These are phyloP conservation scores for Neofusicoccum sp. DNA, from an alignment of 2,329 filamentous ascomycete genomes.

Conservation along the genomic window DNA sequence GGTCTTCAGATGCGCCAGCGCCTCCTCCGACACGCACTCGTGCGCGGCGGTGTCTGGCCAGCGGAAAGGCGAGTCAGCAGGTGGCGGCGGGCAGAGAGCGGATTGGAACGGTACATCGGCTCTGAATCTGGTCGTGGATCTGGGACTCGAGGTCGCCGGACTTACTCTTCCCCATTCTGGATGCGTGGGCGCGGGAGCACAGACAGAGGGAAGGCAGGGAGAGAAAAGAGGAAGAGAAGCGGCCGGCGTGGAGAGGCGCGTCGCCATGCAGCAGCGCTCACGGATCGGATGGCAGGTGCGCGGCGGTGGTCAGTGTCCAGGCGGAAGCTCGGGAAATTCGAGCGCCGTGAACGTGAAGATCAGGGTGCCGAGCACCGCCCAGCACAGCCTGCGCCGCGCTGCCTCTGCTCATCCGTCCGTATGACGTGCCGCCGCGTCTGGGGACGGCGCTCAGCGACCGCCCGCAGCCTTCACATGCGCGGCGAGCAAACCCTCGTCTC, in stretches of 20 bases:
- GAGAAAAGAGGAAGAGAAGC: slow-evolving; percentile 16
- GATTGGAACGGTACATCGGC: slow-evolving; percentile 19
- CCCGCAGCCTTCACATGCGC: too few species aligned
- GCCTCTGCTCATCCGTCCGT: too few species aligned
- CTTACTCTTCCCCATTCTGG: slow-evolving; percentile 20
- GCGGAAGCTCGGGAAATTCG: slow-evolving; percentile 12
- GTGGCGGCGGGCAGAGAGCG: slow-evolving; percentile 1
- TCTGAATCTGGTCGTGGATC: slow-evolving; percentile 16
- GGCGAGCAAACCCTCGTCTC: neutral
- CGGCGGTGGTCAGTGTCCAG: slow-evolving; percentile 1
- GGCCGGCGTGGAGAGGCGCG: neutral
- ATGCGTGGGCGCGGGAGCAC: neutral
- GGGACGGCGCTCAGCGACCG: neutral
- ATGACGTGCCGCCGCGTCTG: neutral
- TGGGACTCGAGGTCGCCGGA: slow-evolving; percentile 19
- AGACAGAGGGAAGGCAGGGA: slow-evolving; percentile 16
- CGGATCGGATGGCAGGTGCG: slow-evolving; percentile 11
- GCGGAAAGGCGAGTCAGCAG: slow-evolving; percentile 7
- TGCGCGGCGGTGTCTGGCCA: slow-evolving; percentile 61
- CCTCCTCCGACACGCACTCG: slow-evolving; percentile 78
- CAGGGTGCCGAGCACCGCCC: slow-evolving; percentile 10
- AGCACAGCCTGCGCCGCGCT: neutral
- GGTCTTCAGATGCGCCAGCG: slow-evolving; percentile 82
- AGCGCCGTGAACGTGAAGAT: slow-evolving; percentile 4
- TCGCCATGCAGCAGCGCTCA: neutral